phyloP scores from a whole-genome alignment of 495 filamentous ascomycete genomes.

The Elasticomyces elasticus region DNA sequence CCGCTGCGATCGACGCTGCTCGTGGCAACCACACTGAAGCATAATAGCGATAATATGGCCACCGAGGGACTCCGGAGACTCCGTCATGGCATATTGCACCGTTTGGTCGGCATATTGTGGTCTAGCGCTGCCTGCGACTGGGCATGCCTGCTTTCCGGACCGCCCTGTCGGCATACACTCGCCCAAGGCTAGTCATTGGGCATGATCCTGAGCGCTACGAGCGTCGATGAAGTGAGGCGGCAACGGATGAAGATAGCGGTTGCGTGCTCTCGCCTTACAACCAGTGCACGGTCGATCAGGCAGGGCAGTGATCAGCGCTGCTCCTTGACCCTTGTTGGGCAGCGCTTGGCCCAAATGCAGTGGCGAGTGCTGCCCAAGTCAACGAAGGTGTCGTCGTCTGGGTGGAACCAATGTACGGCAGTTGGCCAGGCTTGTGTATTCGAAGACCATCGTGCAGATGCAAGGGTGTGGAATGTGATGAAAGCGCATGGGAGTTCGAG shows the following conservation, averaged over 20 bases:
- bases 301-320: slow-evolving; percentile 1
- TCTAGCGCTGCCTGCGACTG: too few species aligned
- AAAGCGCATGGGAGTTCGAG: not conserved
- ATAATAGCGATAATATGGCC: too few species aligned
- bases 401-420: too few species aligned
- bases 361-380: not conserved
- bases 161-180: not conserved
- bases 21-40: too few species aligned
- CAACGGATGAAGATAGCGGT: not conserved
- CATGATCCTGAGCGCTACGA: not conserved
- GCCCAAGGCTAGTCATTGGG: not conserved
- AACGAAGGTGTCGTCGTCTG: not conserved
- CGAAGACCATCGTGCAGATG: not conserved
- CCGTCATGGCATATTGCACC: too few species aligned
- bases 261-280: not conserved
- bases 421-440: not conserved
- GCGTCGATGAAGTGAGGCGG: not conserved
- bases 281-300: not conserved
- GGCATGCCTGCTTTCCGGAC: too few species aligned
- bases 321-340: not conserved
- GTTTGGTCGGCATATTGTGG: too few species aligned
- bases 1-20: too few species aligned
- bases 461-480: not conserved
- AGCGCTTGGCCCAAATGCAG: not conserved
- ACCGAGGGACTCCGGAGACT: too few species aligned